Evolutionary conservation across 192 early-diverging fungal genomes (phyloP).

Genomic region (Coemansia furcata): DNA sequence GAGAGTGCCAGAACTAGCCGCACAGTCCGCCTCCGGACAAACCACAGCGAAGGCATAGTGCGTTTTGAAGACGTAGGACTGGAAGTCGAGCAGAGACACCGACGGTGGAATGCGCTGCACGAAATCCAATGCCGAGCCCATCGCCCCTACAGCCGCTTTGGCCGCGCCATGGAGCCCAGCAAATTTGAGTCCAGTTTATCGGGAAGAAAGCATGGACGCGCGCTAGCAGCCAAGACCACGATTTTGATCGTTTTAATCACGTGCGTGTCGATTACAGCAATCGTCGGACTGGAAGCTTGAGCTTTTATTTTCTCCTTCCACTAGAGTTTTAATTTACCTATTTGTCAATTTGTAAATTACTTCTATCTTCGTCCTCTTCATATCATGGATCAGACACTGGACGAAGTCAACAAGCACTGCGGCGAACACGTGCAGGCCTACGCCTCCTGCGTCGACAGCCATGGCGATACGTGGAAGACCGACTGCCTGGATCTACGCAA

Average conservation of each 20-base stretch:
- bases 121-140: background rate
- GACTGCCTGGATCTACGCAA: slow-evolving; percentile 39
- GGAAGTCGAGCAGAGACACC: background rate
- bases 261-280: too few relatives aligned
- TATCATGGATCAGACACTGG: slow-evolving; percentile 49
- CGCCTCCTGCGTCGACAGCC: slow-evolving; percentile 41
- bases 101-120: background rate
- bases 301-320: too few relatives aligned
- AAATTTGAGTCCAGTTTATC: background rate
- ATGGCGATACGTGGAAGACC: slow-evolving; percentile 40
- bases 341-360: background rate
- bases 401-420: slow-evolving; percentile 56
- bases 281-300: too few relatives aligned
- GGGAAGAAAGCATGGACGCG: background rate
- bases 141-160: background rate
- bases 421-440: slow-evolving; percentile 46
- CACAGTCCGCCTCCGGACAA: background rate
- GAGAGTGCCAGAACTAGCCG: background rate
- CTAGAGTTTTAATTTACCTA: too few relatives aligned
- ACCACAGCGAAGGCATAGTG: background rate
- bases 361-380: background rate
- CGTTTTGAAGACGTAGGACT: background rate
- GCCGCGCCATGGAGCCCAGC: background rate
- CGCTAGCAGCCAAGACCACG: too few relatives aligned
- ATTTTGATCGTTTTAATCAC: background rate